phyloP scores from a whole-genome alignment of 331 rosid species.

The Prunus yedoensis region DNA sequence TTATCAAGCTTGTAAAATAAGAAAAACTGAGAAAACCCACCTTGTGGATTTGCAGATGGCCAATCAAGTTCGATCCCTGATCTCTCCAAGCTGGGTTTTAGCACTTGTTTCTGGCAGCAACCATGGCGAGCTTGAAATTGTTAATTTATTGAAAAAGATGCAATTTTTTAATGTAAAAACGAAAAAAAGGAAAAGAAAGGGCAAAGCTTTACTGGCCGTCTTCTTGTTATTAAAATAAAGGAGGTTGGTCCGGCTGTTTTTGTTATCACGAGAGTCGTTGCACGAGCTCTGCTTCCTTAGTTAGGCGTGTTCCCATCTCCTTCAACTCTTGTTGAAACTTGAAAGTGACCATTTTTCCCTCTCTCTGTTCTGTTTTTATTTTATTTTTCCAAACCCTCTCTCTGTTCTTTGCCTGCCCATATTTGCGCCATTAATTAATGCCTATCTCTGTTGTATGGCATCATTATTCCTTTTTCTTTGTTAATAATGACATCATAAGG shows the following conservation, averaged over 20 bases:
- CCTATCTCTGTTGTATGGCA: neutral
- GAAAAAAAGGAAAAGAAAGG: neutral
- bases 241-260: too few species aligned
- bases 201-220: neutral
- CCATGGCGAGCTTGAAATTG: neutral
- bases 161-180: neutral
- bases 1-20: neutral
- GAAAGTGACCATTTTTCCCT: neutral
- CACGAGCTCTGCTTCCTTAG: neutral
- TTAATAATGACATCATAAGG: neutral
- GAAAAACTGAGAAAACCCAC: neutral
- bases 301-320: neutral
- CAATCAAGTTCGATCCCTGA: neutral
- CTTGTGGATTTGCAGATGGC: neutral
- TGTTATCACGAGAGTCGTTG: neutral
- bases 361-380: neutral
- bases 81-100: neutral
- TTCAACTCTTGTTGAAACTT: neutral
- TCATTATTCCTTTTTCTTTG: neutral
- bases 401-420: neutral
- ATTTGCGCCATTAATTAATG: neutral
- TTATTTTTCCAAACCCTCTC: too few species aligned
- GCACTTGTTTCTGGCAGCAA: neutral
- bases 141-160: neutral
- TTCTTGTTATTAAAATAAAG: neutral